Base-by-base conservation (phyloP, 2,329 filamentous ascomycete genomes). In the Botryotinia convoluta region DNA sequence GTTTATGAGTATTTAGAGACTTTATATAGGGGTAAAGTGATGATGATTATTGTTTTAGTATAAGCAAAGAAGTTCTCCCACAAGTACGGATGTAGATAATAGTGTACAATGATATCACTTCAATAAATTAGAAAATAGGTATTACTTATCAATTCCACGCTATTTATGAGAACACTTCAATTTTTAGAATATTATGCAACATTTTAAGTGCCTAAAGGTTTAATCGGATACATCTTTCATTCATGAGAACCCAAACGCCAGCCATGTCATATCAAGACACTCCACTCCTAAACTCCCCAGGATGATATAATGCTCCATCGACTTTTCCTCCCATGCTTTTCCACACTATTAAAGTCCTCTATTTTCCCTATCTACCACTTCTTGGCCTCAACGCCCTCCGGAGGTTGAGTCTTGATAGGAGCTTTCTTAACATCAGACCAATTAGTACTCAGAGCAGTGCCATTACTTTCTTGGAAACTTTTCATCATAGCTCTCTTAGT, bases 401-500 rank as follows among this genome's bases (percentile, higher is more conserved):
- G 93, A 14, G 93, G 92, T 51, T 85, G 83, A 0, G 90, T 92
- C 80, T 93, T 89, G 39, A 98, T 92, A 37, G 84, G 91, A 29
- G 89, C 89, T 75, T 86, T 88, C 69, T 89, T 88, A 32, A 98
- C 95, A 75, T 97, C 92, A 16, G 84, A 83, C 96, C 96, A 99
- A 81, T 95, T 94, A 0, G 96, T 99, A 82, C 94, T 98, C 68
- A 99, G 84, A 4, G 93, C 89, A 0, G 96, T 99, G 7, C 96
- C 96, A 78, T 97, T 96, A 82, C 95, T 98, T 86, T 99, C 95
- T 22, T 90, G 87, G 80, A 93, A 98, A 80, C 93, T 97, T 88
- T 99, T 99, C 90, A 97, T 93, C 96, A 99, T 99, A 14, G 96
- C 96, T 2, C 94, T 90, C 80, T 90, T 90, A 74, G 93, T 93